Evolutionary conservation across 1,284 basidiomycete species (phyloP).

Genomic region (Taiwanofungus camphoratus): DNA sequence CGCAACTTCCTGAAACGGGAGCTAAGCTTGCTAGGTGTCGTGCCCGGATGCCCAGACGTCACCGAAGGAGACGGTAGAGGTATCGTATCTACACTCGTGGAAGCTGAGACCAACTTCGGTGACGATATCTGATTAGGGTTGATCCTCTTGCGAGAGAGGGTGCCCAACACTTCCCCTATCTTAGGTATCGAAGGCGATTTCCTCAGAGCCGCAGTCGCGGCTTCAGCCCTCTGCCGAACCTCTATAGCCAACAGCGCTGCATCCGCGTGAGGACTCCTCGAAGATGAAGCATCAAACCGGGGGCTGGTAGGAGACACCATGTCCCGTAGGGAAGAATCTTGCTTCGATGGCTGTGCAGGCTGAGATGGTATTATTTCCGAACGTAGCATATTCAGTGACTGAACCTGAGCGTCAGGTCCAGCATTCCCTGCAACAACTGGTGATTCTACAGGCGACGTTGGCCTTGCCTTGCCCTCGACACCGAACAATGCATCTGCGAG

Average conservation of each 20-base stretch:
- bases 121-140: constrained; percentile 68
- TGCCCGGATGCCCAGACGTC: constrained; percentile 15
- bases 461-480: constrained; percentile 28
- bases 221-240: constrained; percentile 64
- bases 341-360: not conserved
- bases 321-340: not conserved
- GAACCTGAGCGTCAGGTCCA: constrained; percentile 8
- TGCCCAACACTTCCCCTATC: constrained; percentile 31
- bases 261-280: constrained; percentile 11
- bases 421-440: constrained; percentile 1
- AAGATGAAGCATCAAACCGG: not conserved
- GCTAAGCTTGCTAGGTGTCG: constrained; percentile 25
- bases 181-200: constrained; percentile 51
- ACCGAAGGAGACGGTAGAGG: constrained; percentile 46
- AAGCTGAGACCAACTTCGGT: constrained; percentile 65
- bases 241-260: constrained; percentile 42
- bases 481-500: constrained; percentile 72
- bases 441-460: not conserved
- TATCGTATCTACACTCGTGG: constrained; percentile 71
- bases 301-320: not conserved
- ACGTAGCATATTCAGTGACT: not conserved
- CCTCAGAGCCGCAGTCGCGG: constrained; percentile 63
- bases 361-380: not conserved
- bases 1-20: constrained; percentile 64
- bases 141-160: constrained; percentile 52